Evolutionary conservation across 208 protist species (phyloP), one percentile per base, ranked within the genome.

Genomic region (Acanthamoeba royreba): DNA sequence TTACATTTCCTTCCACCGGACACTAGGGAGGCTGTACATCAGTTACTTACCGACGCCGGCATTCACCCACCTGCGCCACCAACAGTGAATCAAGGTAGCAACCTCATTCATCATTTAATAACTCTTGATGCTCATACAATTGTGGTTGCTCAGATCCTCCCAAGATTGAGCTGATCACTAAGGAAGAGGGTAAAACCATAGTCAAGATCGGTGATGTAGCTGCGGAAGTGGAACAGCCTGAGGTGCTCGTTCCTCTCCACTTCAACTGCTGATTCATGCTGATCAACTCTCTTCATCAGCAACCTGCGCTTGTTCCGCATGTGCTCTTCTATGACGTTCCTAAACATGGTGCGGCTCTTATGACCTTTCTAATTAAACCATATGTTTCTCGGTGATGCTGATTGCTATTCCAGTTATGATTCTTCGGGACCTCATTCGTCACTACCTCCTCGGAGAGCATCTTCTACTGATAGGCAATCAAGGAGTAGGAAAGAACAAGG

Each of bases 401-500:
- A 38, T 9, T 15, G 8, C 61, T 72, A 0, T 38, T 9, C 31
- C 2, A 77, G 66, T 98, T 63, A 93, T 88, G 4, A 96, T 98
- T 49, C 95, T 99, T 61, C 94, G 93, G 4, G 98, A 98, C 95
- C 96, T 99, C 47, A 96, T 98, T 5, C 97, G 97, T 92, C 98
- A 99, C 83, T 94, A 86, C 31, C 17, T 45, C 2, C 45, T 94
- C n/a, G 95, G 96, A 8, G 93, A 96, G 33, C 98, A 98, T 77
- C 96, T 99, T 38, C 97, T 99, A 11, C 97, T 99, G 38, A 98
- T 99, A 40, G 98, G 98, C 72, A 98, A 98, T 88, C 98, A 99
- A 89, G 97, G 98, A 31, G 98, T 99, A 38, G 98, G 98, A 42
- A 99, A 99, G 95, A 99, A 99, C 96, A 99, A 99, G 95, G 96